Conservation (phyloP, 1,139 yeast species). For the Protomyces inundatus region DNA sequence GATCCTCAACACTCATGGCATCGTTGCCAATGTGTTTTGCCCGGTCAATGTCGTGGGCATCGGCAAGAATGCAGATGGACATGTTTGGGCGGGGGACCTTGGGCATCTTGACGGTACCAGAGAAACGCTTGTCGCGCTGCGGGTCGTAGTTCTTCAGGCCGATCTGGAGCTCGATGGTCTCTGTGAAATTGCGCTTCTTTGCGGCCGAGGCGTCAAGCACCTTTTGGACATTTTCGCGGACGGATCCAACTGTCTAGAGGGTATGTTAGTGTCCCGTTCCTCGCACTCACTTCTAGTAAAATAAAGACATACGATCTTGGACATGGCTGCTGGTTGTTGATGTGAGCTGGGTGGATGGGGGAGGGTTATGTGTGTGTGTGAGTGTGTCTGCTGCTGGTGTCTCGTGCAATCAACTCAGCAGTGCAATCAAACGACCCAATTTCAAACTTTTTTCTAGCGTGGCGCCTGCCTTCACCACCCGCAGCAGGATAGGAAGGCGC, state of each 20-base stretch:
- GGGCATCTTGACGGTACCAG: slow-evolving; percentile 98
- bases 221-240: slow-evolving; percentile 94
- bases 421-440: no score
- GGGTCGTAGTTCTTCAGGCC: slow-evolving; percentile 99
- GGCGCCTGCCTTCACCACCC: no score
- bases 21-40: slow-evolving; percentile 99
- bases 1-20: slow-evolving; percentile 99
- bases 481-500: no score
- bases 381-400: no score
- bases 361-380: not conserved
- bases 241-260: slow-evolving; percentile 37
- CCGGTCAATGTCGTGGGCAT: slow-evolving; percentile 99
- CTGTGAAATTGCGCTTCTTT: slow-evolving; percentile 99
- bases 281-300: not conserved
- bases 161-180: slow-evolving; percentile 99
- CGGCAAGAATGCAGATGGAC: slow-evolving; percentile 99
- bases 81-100: slow-evolving; percentile 99
- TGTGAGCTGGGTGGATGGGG: not conserved
- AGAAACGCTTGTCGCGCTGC: slow-evolving; percentile 99
- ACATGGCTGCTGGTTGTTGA: not conserved
- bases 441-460: no score
- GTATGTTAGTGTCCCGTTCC: not conserved
- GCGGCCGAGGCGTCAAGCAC: slow-evolving; percentile 90
- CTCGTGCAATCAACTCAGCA: no score
- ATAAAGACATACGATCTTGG: not conserved